Conservation (phyloP, 2,329 filamentous ascomycete genomes). For the Trichoderma simmonsii region DNA sequence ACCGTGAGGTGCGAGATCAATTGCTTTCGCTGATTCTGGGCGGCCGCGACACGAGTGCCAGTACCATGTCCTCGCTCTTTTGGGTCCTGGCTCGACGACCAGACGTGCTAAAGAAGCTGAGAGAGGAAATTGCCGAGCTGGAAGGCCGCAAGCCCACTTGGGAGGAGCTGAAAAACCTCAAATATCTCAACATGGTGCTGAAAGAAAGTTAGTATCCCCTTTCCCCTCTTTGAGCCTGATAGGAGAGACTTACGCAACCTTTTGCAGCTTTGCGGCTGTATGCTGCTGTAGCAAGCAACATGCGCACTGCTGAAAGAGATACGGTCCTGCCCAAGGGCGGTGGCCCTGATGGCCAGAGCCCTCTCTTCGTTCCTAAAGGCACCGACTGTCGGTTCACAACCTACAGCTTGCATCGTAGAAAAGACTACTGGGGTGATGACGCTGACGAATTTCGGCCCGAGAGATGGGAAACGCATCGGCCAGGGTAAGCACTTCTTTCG, state of each 20-base stretch:
- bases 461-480: slow-evolving; percentile 40
- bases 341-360: slow-evolving; percentile 37
- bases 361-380: slow-evolving; percentile 39
- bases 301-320: slow-evolving; percentile 40
- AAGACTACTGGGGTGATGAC: slow-evolving; percentile 42
- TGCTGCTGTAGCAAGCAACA: slow-evolving; percentile 44
- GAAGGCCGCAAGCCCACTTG: slow-evolving; percentile 47
- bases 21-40: slow-evolving; percentile 54
- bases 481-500: slow-evolving; percentile 28
- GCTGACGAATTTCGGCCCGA: slow-evolving; percentile 43
- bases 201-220: slow-evolving; percentile 40
- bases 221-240: background rate
- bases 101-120: slow-evolving; percentile 43
- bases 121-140: slow-evolving; percentile 40
- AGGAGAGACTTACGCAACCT: background rate
- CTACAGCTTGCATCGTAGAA: slow-evolving; percentile 38
- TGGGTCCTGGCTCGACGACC: slow-evolving; percentile 45
- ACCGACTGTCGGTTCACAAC: slow-evolving; percentile 36
- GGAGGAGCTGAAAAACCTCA: slow-evolving; percentile 55
- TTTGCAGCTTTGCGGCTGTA: slow-evolving; percentile 41
- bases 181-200: slow-evolving; percentile 57
- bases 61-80: slow-evolving; percentile 48
- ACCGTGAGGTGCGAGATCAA: slow-evolving; percentile 48
- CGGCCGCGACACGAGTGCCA: slow-evolving; percentile 57
- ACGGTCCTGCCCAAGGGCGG: slow-evolving; percentile 42